Evolutionary conservation across 139 green algal genomes (phyloP), one percentile per base, ranked within the genome.

Genomic region (Chlorella vulgaris): DNA sequence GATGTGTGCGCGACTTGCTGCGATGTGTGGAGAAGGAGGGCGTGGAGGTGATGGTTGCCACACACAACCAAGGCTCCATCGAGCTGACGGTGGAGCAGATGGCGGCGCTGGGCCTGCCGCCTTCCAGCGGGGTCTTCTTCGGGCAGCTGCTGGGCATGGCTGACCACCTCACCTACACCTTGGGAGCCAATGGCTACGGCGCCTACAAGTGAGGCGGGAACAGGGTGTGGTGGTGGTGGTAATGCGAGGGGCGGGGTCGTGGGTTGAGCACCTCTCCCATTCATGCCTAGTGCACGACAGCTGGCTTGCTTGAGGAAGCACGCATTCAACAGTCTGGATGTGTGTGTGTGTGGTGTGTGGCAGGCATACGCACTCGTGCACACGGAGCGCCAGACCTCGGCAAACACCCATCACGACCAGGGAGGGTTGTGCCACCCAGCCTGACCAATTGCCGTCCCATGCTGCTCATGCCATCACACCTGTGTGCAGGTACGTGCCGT

Each of bases 71-170:
- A 78, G 66, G 74, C 10, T 93, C 84, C 24, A 88, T 97, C 21
- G 89, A 97, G 86, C 60, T 35, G 1, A 87, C 91, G 7, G 87
- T 97, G 33, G 38, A 35, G 7, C 67, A 28, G n/a, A 95, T 98
- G 92, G 38, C 69, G 0, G 69, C 74, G 36, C 85, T 92, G 42
- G 83, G 81, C 4, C 81, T 97, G 74, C 70, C 89, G 2, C 89
- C 89, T 5, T 50, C 24, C 6, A 60, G 68, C 10, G 86, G 85
- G 21, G 91, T 98, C 24, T 95, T 90, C 86, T 98, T 98, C 85
- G 95, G 92, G 1, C 94, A 95, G 89, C 89, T 98, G 76, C 87
- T 97, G 85, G 95, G 95, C 76, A 98, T 98, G 95, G 81, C 85
- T 3, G 95, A 98, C 89, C 89, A 94, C 85, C 87, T 98, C 29